Evolutionary conservation across 2,329 filamentous ascomycete species (phyloP), one percentile per base, ranked within the genome.

Genomic region (Scedosporium minutisporum): DNA sequence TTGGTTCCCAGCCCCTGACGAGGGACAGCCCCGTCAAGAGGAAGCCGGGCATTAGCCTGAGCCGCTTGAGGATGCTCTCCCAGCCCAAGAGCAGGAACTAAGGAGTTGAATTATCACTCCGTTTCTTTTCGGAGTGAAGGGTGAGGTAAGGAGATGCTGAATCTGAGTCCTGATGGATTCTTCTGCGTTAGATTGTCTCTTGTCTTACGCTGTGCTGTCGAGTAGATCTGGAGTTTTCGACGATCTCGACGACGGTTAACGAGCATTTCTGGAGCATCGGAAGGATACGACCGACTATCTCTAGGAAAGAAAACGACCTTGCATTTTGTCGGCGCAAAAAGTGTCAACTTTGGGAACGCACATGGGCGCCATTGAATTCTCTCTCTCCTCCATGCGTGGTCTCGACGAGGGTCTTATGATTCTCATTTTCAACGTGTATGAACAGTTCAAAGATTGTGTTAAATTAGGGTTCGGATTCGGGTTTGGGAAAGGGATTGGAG

Each of bases 11-110:
- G 10, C 74, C 74, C 25, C 71, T 75, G 33, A 5, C 58, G 18
- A 55, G 51, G 51, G 51, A 55, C 12, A 29, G 41, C 42, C 41
- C 58, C 14, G 23, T 25, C n/a, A 60, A 48, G 58, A 29, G n/a
- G 42, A 48, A 41, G 42, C 58, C 58, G 5, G 76, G 79, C 25
- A 71, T 87, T 63, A 87, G 79, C 66, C 70, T 86, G 64, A 86
- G 82, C 69, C 78, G 85, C 64, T 75, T 87, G 62, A 82, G 85
- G 68, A 82, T 84, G 80, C 79, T 87, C 25, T 80, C 85, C 57
- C 78, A 78, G 55, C 85, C 85, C 1, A 87, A 87, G 76, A 72
- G 78, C 65, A 78, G 84, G 63, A 80, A 73, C 64, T 83, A 74
- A 57, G 33, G 46, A 25, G 33, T 38, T 33, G 33, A 38, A 38